phyloP scores from a whole-genome alignment of 495 filamentous ascomycete genomes.

The Penicilliopsis zonata region DNA sequence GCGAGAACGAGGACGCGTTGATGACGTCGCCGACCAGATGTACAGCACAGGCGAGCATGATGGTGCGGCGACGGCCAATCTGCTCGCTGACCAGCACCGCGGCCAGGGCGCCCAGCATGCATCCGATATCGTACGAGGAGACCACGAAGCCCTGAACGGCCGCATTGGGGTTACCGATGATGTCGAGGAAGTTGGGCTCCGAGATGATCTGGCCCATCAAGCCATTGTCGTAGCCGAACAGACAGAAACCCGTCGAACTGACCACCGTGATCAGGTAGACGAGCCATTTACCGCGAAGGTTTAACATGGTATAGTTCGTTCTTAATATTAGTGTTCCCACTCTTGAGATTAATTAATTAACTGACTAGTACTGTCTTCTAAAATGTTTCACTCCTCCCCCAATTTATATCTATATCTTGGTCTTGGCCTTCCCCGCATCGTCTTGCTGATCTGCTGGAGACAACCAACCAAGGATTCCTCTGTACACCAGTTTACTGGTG shows the following conservation, averaged over 20 bases:
- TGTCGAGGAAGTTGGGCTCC: background rate
- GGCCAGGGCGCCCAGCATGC: constrained; percentile 15
- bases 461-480: too few species aligned
- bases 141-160: constrained; percentile 15
- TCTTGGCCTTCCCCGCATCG: too few species aligned
- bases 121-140: constrained; percentile 19
- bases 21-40: constrained; percentile 16
- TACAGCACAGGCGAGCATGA: constrained; percentile 13
- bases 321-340: too few species aligned
- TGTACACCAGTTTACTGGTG: too few species aligned
- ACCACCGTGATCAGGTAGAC: constrained; percentile 2
- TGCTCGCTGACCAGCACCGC: constrained; percentile 17
- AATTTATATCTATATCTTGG: too few species aligned
- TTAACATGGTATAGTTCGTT: too few species aligned
- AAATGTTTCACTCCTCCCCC: too few species aligned
- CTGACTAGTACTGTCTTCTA: too few species aligned
- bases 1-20: constrained; percentile 28
- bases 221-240: background rate
- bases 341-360: too few species aligned
- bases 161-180: background rate
- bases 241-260: constrained; percentile 4
- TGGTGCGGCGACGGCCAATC: constrained; percentile 20
- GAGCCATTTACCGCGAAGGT: constrained; percentile 4
- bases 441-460: too few species aligned
- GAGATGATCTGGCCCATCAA: background rate